Percentiles rank a stretch among this genome's conserved stretches.
Evolutionary conservation across 495 filamentous ascomycete species (phyloP).

Genomic region (Echria macrotheca): DNA sequence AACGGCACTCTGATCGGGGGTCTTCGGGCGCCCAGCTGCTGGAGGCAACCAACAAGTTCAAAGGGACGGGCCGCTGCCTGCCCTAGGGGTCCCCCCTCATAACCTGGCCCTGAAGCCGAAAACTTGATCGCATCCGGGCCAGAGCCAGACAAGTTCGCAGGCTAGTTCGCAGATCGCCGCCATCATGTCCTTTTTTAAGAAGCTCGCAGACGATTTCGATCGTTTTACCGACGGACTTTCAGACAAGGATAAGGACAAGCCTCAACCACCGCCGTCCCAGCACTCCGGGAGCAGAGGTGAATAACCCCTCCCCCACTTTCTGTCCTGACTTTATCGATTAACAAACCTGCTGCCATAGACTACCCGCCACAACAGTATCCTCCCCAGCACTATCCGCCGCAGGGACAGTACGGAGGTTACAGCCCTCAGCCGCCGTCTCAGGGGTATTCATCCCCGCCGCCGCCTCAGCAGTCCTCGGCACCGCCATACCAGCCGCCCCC

Average conservation of each 20-base stretch:
- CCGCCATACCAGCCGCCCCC: constrained; percentile 39
- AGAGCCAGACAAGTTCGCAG: too few species aligned
- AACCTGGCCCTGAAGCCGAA: too few species aligned
- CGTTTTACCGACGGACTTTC: constrained; percentile 13
- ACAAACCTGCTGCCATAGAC: too few species aligned
- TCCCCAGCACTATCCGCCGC: constrained; percentile 11
- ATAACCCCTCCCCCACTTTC: neutral
- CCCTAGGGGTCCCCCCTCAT: too few species aligned
- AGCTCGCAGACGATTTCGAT: constrained; percentile 22
- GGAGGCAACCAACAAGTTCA: too few species aligned
- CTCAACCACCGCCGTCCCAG: neutral
- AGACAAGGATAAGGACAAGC: constrained; percentile 16
- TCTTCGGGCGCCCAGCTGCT: neutral
- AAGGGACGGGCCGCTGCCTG: too few species aligned
- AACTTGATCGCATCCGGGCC: too few species aligned
- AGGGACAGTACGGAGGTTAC: constrained; percentile 26
- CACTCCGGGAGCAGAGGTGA: neutral
- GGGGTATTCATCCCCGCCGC: constrained; percentile 17
- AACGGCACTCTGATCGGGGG: neutral
- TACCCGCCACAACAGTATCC: constrained; percentile 12
- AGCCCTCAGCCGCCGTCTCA: constrained; percentile 13
- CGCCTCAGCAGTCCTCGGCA: constrained; percentile 16
- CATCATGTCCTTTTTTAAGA: constrained; percentile 30
- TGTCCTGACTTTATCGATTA: too few species aligned
- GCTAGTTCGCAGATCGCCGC: too few species aligned